Percentiles rank a stretch among this genome's conserved stretches.
phyloP scores from a whole-genome alignment of 495 filamentous ascomycete genomes.

The Haplographium delicatum region DNA sequence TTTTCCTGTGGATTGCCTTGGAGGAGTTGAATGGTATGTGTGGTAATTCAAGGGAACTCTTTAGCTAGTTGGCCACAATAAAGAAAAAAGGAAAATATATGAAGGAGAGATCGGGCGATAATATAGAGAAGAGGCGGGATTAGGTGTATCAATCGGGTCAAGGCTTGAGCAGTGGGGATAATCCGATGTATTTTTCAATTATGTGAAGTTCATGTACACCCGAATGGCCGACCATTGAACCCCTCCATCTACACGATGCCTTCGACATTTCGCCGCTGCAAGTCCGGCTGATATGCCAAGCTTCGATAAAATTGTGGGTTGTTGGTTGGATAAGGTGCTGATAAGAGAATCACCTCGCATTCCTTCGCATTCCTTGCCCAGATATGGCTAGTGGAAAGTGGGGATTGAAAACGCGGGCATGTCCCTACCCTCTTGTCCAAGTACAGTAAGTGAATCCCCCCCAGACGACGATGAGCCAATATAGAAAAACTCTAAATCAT shows the following conservation, averaged over 20 bases:
- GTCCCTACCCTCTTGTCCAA: slow-evolving; percentile 2
- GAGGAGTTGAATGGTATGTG: background rate
- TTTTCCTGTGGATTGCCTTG: slow-evolving; percentile 10
- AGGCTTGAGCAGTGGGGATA: slow-evolving; percentile 3
- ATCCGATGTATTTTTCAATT: slow-evolving; percentile 9
- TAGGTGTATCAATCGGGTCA: slow-evolving; percentile 24
- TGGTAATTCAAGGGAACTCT: background rate
- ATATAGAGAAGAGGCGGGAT: slow-evolving; percentile 23
- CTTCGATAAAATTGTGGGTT: slow-evolving; percentile 5
- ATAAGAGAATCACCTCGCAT: slow-evolving; percentile 4
- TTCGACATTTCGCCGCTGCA: slow-evolving; percentile 7
- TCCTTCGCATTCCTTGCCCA: slow-evolving; percentile 12
- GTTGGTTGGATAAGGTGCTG: slow-evolving; percentile 17
- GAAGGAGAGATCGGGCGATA: slow-evolving; percentile 7
- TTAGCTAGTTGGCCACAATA: background rate
- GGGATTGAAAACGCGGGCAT: background rate
- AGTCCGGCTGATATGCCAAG: slow-evolving; percentile 2
- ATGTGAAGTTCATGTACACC: slow-evolving; percentile 16
- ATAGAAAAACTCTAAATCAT: background rate
- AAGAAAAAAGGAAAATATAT: background rate
- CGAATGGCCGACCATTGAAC: slow-evolving; percentile 6
- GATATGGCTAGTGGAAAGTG: slow-evolving; percentile 13
- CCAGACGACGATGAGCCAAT: background rate
- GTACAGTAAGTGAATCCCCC: slow-evolving; percentile 14
- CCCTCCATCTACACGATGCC: slow-evolving; percentile 13